These are phyloP conservation scores for Hyphopichia khmerensis DNA, from an alignment of 1,139 yeast species.

Conservation along the genomic window DNA sequence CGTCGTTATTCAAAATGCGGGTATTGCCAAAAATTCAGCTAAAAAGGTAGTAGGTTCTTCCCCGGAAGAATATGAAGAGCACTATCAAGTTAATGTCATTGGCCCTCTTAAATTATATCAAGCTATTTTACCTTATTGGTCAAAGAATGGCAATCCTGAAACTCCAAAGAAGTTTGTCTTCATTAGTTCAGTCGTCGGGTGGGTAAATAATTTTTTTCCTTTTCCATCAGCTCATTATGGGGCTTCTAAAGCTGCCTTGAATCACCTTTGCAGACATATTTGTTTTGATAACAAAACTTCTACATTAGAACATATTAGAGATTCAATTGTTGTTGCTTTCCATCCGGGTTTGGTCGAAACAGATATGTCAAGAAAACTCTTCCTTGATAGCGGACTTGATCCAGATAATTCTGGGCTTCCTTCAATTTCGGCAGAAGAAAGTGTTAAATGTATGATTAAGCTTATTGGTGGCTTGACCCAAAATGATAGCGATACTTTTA, in stretches of 20 bases:
- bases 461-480: slow-evolving; percentile 5
- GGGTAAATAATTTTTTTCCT: neutral
- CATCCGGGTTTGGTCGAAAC: slow-evolving; percentile 31
- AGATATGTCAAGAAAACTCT: slow-evolving; percentile 10
- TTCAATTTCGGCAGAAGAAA: neutral
- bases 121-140: slow-evolving; percentile 8
- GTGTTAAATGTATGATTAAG: slow-evolving; percentile 1
- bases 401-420: neutral
- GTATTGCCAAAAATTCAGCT: slow-evolving; percentile 2
- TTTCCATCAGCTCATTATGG: slow-evolving; percentile 18
- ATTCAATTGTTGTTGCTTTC: slow-evolving; percentile 19
- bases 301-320: slow-evolving; percentile 9
- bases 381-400: slow-evolving; percentile 11
- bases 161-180: slow-evolving; percentile 7
- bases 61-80: neutral
- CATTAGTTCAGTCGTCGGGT: slow-evolving; percentile 4
- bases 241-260: slow-evolving; percentile 32
- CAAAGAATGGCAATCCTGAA: slow-evolving; percentile 7
- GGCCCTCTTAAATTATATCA: slow-evolving; percentile 10
- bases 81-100: slow-evolving; percentile 7
- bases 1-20: slow-evolving; percentile 11
- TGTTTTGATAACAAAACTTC: slow-evolving; percentile 12
- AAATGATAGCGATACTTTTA: slow-evolving; percentile 9
- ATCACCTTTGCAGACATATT: slow-evolving; percentile 18
- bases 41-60: neutral